These are phyloP conservation scores for Wilcoxina mikolae DNA, from an alignment of 495 filamentous ascomycete genomes.

Conservation along the genomic window DNA sequence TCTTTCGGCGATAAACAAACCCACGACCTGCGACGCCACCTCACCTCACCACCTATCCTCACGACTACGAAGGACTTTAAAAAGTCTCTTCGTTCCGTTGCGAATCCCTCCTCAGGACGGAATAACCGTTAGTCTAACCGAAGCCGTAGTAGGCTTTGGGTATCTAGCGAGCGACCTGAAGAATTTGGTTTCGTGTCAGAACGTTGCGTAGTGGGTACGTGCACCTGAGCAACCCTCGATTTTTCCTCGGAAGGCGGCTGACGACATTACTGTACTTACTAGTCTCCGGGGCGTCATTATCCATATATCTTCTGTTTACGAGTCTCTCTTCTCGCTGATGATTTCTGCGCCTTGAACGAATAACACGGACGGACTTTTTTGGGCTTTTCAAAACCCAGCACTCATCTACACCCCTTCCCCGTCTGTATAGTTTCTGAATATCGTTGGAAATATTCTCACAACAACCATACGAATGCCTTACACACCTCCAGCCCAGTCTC, in stretches of 20 bases:
- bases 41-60: neutral
- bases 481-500: constrained; percentile 76
- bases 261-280: no score
- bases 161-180: neutral
- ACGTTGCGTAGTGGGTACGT: constrained; percentile 2
- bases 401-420: neutral
- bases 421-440: neutral
- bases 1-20: neutral
- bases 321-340: no score
- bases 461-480: constrained; percentile 69
- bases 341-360: no score
- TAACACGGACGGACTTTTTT: no score
- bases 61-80: no score
- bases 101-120: no score
- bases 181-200: neutral
- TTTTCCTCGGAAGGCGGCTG: neutral
- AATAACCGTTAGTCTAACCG: neutral
- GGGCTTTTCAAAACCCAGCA: no score
- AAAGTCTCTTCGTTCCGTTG: no score
- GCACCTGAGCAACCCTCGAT: neutral
- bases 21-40: neutral
- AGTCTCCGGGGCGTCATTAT: no score
- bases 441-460: neutral
- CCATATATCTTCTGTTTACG: no score
- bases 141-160: neutral